phyloP scores from a whole-genome alignment of 2,329 filamentous ascomycete species.

The Phyllosticta capitalensis region DNA sequence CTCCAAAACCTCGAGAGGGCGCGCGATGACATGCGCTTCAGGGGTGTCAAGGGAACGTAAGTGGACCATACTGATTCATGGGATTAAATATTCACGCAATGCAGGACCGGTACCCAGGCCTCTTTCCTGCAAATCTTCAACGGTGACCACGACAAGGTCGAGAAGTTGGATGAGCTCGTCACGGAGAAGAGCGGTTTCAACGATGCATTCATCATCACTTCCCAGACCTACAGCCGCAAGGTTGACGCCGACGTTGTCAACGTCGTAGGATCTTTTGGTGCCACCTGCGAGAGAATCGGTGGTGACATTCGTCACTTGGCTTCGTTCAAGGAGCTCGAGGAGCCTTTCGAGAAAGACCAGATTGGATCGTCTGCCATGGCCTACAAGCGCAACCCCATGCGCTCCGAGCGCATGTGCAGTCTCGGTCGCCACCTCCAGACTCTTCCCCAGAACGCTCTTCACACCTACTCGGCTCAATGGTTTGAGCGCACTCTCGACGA shows the following conservation, averaged over 20 bases:
- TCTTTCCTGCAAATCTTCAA: conserved; percentile 64
- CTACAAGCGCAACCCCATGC: conserved; percentile 55
- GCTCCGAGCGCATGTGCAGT: conserved; percentile 51
- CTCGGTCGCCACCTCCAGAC: conserved; percentile 48
- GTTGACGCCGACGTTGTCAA: conserved; percentile 75
- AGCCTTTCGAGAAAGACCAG: conserved; percentile 72
- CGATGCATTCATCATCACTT: conserved; percentile 54
- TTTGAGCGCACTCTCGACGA: conserved; percentile 73
- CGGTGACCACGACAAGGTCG: conserved; percentile 50
- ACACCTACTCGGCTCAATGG: conserved; percentile 65
- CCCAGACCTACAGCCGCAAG: conserved; percentile 70
- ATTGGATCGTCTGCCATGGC: conserved; percentile 55
- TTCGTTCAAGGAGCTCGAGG: conserved; percentile 72
- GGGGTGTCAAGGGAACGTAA: conserved; percentile 46
- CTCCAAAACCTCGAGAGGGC: conserved; percentile 63
- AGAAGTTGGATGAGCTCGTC: conserved; percentile 53
- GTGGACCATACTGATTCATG: background rate
- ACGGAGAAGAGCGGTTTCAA: conserved; percentile 57
- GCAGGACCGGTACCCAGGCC: conserved; percentile 45
- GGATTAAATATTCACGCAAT: background rate
- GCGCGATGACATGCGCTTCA: conserved; percentile 60
- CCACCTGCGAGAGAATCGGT: conserved; percentile 68
- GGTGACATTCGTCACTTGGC: conserved; percentile 66
- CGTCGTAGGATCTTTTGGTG: conserved; percentile 67
- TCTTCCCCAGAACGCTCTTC: conserved; percentile 46